Percentiles rank a stretch among this genome's conserved stretches.
phyloP scores from a whole-genome alignment of 805 yeast species.

The Kodamaea leandrae region DNA sequence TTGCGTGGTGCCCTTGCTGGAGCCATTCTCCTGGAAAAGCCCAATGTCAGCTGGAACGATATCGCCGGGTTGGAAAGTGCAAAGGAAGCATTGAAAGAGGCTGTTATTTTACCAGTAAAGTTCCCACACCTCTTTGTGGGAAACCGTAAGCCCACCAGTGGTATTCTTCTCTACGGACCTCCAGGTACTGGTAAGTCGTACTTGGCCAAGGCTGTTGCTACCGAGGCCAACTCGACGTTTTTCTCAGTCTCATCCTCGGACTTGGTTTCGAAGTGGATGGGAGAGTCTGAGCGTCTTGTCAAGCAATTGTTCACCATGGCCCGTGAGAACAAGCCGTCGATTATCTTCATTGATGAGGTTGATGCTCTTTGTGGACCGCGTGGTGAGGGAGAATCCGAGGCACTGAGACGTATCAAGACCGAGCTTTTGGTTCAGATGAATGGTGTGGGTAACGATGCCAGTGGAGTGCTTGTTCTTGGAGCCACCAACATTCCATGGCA shows the following conservation, averaged over 20 bases:
- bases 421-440: conserved; percentile 97
- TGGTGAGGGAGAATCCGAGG: conserved; percentile 97
- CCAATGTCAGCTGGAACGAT: conserved; percentile 91
- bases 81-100: conserved; percentile 94
- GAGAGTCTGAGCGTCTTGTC: conserved; percentile 94
- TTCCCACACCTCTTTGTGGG: conserved; percentile 96
- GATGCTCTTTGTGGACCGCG: conserved; percentile 98
- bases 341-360: conserved; percentile 95
- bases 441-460: conserved; percentile 94
- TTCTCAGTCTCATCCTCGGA: conserved; percentile 96
- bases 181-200: conserved; percentile 99
- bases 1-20: conserved; percentile 88
- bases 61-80: conserved; percentile 95
- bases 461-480: conserved; percentile 90
- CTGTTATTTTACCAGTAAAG: conserved; percentile 92
- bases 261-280: conserved; percentile 98
- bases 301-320: conserved; percentile 96
- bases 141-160: conserved; percentile 87
- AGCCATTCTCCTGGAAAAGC: conserved; percentile 87
- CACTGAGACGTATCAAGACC: conserved; percentile 92
- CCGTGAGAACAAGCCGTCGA: conserved; percentile 91
- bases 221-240: conserved; percentile 96
- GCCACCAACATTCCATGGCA: conserved; percentile 99
- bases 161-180: conserved; percentile 72
- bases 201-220: conserved; percentile 96